Evolutionary conservation across 176 grass and related monocot species (phyloP), one percentile per base, ranked within the genome.

Genomic region (Oryza officinalis): DNA sequence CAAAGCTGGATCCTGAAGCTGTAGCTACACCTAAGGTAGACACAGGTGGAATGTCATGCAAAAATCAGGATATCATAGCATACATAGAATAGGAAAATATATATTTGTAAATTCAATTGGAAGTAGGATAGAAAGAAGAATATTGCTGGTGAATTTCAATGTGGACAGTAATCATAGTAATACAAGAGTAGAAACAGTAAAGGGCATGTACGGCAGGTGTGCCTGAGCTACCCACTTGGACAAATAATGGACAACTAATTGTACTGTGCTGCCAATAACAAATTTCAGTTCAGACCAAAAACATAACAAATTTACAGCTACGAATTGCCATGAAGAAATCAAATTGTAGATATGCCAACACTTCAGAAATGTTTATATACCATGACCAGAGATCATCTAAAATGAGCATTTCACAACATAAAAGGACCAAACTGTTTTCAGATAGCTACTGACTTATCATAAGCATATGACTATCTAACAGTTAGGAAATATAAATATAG

Each of bases 1-100:
- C 96, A 38, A 99, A 94, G 78, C 93, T 99, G 60, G 93, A 90
- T 80, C 96, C 96, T 13, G 93, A 96, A 83, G 81, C 89, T 72
- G 83, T 94, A 74, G 87, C 91, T 27, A 74, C 89, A 76, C 96
- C 96, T 95, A 60, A 83, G 50, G 43, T 50, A 87, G 60, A 86
- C 8, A 61, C 12, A 83, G 2, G 10, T 74, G 18, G 41, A 76
- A 69, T 33, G 57, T 54, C 63, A 84, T 35, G 72, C 49, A 63
- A 6, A 73, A 57, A 73, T 31, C 43, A 84, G 13, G 52, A 64
- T 25, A 61, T 25, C n/a, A 61, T 80, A 67, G 3, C 43, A 79
- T 30, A 33, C 10, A 41, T 41, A 41, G 40, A 41, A 41, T 41
- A 41, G 40, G 47, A 32, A 2, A 25, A 72, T 2, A 49, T 37